A percentile compares a stretch with the other conserved stretches of the same genome.
Conservation (phyloP, 768 basidiomycete species). For the Vararia minispora region DNA sequence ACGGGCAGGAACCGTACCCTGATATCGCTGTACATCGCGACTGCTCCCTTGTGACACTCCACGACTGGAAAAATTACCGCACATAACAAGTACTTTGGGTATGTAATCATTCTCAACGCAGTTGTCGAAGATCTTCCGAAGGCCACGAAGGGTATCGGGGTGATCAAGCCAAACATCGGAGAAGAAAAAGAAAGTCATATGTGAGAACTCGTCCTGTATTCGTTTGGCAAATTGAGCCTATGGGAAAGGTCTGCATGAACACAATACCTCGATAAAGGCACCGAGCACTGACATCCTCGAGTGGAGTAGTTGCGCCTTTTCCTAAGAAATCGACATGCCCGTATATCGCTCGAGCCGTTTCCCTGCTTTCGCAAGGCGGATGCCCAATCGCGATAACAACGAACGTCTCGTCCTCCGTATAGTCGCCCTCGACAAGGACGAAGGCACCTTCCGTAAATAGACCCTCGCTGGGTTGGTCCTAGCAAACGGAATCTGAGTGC, state of each 20-base stretch:
- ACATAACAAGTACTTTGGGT: slow-evolving; percentile 83
- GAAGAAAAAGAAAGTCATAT: slow-evolving; percentile 83
- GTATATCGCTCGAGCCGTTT: slow-evolving; percentile 78
- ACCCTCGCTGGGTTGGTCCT: slow-evolving; percentile 90
- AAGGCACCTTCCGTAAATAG: slow-evolving; percentile 95
- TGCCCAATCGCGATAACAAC: slow-evolving; percentile 92
- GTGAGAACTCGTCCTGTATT: slow-evolving; percentile 55
- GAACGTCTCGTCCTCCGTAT: slow-evolving; percentile 83
- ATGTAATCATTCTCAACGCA: slow-evolving; percentile 81
- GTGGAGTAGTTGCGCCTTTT: slow-evolving; percentile 79
- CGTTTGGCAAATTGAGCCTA: slow-evolving; percentile 55
- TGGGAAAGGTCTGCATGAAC: slow-evolving; percentile 1
- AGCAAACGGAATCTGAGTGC: slow-evolving; percentile 3
- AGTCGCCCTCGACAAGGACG: slow-evolving; percentile 92
- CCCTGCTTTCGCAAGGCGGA: slow-evolving; percentile 89
- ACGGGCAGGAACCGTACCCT: slow-evolving; percentile 37
- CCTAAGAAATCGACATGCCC: slow-evolving; percentile 97
- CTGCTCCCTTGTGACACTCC: slow-evolving; percentile 72
- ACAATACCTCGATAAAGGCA: background rate
- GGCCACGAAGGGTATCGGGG: slow-evolving; percentile 65
- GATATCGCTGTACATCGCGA: slow-evolving; percentile 72
- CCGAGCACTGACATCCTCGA: slow-evolving; percentile 67
- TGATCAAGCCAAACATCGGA: slow-evolving; percentile 97
- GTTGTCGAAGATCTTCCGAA: slow-evolving; percentile 82
- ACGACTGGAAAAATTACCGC: slow-evolving; percentile 88